Evolutionary conservation across 1,284 basidiomycete species (phyloP).

Genomic region (Malassezia caprae): DNA sequence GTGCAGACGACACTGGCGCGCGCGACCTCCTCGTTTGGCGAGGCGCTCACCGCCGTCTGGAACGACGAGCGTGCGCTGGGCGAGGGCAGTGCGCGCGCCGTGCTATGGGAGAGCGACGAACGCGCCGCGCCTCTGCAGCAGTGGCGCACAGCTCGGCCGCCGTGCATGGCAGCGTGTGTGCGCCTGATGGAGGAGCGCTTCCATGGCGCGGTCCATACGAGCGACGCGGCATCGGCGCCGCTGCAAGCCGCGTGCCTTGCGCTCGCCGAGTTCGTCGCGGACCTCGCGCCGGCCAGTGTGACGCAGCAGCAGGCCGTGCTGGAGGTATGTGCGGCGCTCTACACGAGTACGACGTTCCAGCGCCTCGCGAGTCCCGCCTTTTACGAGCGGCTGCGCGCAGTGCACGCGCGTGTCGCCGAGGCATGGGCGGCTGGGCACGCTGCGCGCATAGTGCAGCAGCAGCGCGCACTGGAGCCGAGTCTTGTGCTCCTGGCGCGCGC

Average conservation of each 20-base stretch:
- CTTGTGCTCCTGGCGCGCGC: neutral
- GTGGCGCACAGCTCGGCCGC: neutral
- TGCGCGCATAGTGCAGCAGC: neutral
- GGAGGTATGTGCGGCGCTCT: neutral
- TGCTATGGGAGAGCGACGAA: neutral
- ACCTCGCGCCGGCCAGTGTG: neutral
- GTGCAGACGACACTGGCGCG: slow-evolving; percentile 2
- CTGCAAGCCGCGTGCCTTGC: neutral
- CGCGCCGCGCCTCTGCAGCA: neutral
- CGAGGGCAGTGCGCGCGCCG: neutral
- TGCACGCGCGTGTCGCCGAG: neutral
- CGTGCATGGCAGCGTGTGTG: neutral
- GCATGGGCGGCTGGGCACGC: neutral
- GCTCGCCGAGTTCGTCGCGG: neutral
- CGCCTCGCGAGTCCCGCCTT: neutral
- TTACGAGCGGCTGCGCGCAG: neutral
- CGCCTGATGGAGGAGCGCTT: neutral
- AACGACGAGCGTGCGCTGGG: neutral
- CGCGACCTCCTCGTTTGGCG: neutral
- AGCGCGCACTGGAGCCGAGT: neutral
- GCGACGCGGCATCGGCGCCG: neutral
- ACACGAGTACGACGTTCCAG: neutral
- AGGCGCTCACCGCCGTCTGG: neutral
- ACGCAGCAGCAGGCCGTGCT: neutral
- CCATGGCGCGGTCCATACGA: neutral